Evolutionary conservation across 1,139 yeast species (phyloP), one percentile per base, ranked within the genome.

Genomic region (Pichia sp.): DNA sequence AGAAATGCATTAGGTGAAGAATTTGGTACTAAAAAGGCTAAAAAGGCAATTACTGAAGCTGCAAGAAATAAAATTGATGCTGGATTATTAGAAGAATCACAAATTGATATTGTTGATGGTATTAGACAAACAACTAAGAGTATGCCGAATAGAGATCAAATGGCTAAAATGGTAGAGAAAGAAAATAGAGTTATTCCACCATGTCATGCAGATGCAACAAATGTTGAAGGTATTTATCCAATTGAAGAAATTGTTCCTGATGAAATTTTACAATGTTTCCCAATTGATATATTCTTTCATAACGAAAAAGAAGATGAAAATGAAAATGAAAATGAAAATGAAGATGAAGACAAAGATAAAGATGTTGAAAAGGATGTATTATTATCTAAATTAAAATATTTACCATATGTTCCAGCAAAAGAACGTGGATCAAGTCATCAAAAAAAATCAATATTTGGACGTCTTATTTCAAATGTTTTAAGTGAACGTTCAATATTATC

Each of bases 11-110:
- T 92, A 61, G 98, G 98, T 63, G 92, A 88, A 67, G 94, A 95
- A 2, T 92, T 92, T 59, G 99, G 99, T 76, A 90, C 98, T 53
- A 88, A 87, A 70, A 90, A 83, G 69, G 97, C 97, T 53, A 90
- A 88, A 70, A 85, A 87, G 61, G 95, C 96, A 37, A 86, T 94
- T 63, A 73, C 79, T 46, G 90, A 84, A 64, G 68, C 81, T 62
- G 94, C 84, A 63, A 79, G 85, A 66, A 92, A 92, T 69, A 77
- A 85, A 62, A 83, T 92, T 63, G 97, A 92, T 65, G 77, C 96
- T 2, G 94, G 80, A 45, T 74, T 90, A 56, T 45, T 51, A 29
- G 84, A 78, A 51, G 59, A 58, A 37, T 72, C 83, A 47, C 92
- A 90, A 63, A 66, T 79, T 55, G 95, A 87, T 58, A 89, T 92